These are phyloP conservation scores for Hemisphaericaspora nanyangensis DNA, from an alignment of 805 yeast genomes.

Conservation along the genomic window DNA sequence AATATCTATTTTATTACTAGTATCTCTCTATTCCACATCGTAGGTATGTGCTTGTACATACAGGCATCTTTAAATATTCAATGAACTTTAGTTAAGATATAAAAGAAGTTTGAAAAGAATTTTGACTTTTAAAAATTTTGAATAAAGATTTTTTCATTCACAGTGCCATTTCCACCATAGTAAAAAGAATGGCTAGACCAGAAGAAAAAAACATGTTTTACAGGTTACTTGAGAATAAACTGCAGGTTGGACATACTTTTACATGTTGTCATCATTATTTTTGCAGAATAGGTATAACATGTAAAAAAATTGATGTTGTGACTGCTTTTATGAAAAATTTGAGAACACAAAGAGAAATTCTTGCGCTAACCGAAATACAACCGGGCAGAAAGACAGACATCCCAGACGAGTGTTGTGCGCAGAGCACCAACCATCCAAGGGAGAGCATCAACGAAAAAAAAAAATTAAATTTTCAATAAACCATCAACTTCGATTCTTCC, in stretches of 20 bases:
- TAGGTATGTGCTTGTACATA: constrained; percentile 30
- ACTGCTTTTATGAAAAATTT: constrained; percentile 6
- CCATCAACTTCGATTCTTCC: constrained; percentile 1
- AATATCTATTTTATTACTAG: no score
- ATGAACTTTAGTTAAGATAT: constrained; percentile 2
- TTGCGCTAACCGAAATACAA: no score
- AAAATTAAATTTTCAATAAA: constrained; percentile 2
- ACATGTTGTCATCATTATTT: neutral
- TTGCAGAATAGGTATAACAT: neutral
- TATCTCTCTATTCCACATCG: no score
- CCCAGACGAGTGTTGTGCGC: neutral
- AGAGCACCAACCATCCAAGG: constrained; percentile 1
- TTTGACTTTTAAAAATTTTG: neutral
- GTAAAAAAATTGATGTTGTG: neutral
- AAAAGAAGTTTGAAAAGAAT: constrained; percentile 2
- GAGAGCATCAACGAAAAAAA: constrained; percentile 4
- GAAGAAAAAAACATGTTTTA: neutral
- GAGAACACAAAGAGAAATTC: no score
- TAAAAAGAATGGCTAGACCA: no score
- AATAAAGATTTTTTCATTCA: neutral
- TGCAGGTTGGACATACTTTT: neutral
- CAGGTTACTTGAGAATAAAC: neutral
- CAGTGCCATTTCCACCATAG: no score
- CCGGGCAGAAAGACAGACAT: no score
- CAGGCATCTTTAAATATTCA: constrained; percentile 35